Evolutionary conservation across 306 rosid genomes (phyloP).

Genomic region (Abrus precatorius): DNA sequence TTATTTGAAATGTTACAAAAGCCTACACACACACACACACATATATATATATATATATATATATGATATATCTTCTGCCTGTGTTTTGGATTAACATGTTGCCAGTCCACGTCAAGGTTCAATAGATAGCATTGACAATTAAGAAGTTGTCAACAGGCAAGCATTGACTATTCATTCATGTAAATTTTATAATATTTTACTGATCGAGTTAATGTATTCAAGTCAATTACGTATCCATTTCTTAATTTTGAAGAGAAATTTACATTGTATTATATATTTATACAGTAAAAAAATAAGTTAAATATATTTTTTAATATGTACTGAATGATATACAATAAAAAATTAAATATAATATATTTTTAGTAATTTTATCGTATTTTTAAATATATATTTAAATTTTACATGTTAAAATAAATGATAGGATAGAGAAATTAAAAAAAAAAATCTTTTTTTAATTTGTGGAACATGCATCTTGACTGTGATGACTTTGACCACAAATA

Average conservation of each 20-base stretch:
- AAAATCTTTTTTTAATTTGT: background rate
- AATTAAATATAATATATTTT: too few species aligned
- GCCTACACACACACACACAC: too few species aligned
- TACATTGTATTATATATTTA: too few species aligned
- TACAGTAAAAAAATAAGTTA: too few species aligned
- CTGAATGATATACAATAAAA: too few species aligned
- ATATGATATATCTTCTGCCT: background rate
- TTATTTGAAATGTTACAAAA: too few species aligned
- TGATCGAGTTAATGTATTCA: background rate
- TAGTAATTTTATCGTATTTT: too few species aligned
- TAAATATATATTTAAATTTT: too few species aligned
- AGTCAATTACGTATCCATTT: background rate
- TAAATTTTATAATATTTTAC: background rate
- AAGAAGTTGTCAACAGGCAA: background rate
- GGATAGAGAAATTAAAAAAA: too few species aligned
- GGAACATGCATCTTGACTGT: background rate
- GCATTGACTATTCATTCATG: conserved; percentile 30
- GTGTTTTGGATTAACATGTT: background rate
- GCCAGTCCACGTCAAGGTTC: conserved; percentile 1
- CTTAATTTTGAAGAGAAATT: background rate
- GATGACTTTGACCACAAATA: background rate
- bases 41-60: too few species aligned
- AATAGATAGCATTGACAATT: background rate
- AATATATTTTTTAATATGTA: too few species aligned
- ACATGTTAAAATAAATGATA: too few species aligned